Conservation (phyloP, 2,329 filamentous ascomycete genomes). For the Microdochium bolleyi region DNA sequence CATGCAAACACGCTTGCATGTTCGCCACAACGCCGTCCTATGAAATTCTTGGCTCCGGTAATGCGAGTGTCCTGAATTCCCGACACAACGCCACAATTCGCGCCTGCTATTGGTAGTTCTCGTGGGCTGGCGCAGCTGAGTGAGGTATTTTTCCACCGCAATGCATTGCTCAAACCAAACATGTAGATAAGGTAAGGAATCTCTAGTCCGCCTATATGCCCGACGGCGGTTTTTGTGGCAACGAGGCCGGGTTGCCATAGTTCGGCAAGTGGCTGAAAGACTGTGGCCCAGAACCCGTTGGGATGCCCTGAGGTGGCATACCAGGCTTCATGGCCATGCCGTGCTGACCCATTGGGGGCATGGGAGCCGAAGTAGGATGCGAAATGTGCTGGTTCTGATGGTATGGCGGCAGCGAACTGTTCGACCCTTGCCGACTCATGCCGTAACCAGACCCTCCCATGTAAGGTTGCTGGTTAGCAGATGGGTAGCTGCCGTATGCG, state of each 20-base stretch:
- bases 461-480: slow-evolving; percentile 36
- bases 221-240: slow-evolving; percentile 51
- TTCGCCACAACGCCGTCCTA: background rate
- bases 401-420: slow-evolving; percentile 44
- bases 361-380: slow-evolving; percentile 28
- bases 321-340: slow-evolving; percentile 36
- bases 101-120: background rate
- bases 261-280: slow-evolving; percentile 43
- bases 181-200: slow-evolving; percentile 6
- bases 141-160: slow-evolving; percentile 16
- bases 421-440: slow-evolving; percentile 50
- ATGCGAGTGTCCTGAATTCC: background rate
- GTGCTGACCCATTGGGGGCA: slow-evolving; percentile 18
- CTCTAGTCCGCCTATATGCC: slow-evolving; percentile 30
- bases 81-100: background rate
- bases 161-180: slow-evolving; percentile 8
- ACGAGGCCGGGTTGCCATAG: slow-evolving; percentile 51
- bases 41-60: background rate
- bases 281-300: slow-evolving; percentile 24
- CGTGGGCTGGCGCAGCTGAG: background rate
- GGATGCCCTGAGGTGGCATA: slow-evolving; percentile 31
- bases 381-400: slow-evolving; percentile 29
- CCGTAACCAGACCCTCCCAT: slow-evolving; percentile 35
- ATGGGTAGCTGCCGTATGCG: slow-evolving; percentile 38
- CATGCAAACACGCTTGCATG: background rate